These are phyloP conservation scores for Rhodotorula graminis DNA, from an alignment of 768 basidiomycete species.

Conservation along the genomic window DNA sequence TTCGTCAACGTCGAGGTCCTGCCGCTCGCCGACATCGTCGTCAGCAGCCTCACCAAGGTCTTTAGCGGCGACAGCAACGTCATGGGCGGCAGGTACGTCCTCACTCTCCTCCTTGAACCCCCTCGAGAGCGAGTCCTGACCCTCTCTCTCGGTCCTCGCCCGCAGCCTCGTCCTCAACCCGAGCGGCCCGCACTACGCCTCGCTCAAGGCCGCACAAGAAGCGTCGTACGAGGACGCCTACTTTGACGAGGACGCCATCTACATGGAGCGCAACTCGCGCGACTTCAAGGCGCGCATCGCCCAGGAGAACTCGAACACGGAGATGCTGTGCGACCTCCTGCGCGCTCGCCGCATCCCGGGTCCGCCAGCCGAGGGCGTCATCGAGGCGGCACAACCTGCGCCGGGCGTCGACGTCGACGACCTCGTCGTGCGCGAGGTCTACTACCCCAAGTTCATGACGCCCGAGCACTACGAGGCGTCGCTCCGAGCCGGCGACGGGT, in stretches of 20 bases:
- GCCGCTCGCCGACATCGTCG: conserved; percentile 79
- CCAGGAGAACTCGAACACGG: conserved; percentile 73
- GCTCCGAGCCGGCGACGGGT: conserved; percentile 49
- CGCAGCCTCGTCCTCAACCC: conserved; percentile 83
- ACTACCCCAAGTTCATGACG: conserved; percentile 80
- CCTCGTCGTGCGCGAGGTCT: conserved; percentile 69
- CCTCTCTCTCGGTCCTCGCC: not conserved
- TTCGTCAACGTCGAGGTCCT: conserved; percentile 88
- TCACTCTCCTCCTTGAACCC: not conserved
- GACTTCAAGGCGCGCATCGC: conserved; percentile 73
- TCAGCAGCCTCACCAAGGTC: conserved; percentile 85
- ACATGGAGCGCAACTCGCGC: conserved; percentile 96
- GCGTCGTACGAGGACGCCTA: conserved; percentile 74
- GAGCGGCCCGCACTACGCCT: conserved; percentile 60
- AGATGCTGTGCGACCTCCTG: conserved; percentile 74
- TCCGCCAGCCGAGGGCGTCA: conserved; percentile 13
- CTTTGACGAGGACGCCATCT: conserved; percentile 86
- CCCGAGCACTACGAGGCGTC: conserved; percentile 66
- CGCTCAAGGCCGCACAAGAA: conserved; percentile 60
- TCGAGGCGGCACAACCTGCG: not conserved
- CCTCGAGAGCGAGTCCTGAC: not conserved
- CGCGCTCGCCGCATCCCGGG: conserved; percentile 52
- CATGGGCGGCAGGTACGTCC: conserved; percentile 86
- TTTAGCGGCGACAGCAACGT: conserved; percentile 93
- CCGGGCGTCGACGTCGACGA: conserved; percentile 13